Evolutionary conservation across 495 filamentous ascomycete species (phyloP).

Genomic region (Neurospora sp.): DNA sequence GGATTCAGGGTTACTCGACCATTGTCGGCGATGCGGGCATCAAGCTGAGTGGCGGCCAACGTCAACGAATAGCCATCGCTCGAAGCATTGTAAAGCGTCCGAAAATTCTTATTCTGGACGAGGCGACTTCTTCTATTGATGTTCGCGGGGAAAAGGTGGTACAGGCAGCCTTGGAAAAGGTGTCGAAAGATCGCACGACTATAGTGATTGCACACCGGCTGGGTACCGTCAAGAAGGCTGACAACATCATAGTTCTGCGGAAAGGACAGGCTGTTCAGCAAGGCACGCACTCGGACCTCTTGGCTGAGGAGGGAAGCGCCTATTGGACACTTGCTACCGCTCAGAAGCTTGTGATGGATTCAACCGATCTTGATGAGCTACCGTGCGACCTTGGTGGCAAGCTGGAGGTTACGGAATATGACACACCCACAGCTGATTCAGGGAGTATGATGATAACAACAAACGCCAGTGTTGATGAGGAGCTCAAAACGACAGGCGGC

Average conservation of each 20-base stretch:
- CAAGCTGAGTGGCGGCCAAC: slow-evolving; percentile 53
- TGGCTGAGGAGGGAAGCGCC: slow-evolving; percentile 46
- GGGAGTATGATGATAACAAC: neutral
- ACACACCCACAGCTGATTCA: slow-evolving; percentile 11
- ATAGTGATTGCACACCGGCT: slow-evolving; percentile 54
- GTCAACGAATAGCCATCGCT: slow-evolving; percentile 59
- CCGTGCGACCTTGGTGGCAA: slow-evolving; percentile 9
- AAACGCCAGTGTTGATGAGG: slow-evolving; percentile 1
- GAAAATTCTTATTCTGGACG: slow-evolving; percentile 73
- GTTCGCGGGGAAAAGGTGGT: slow-evolving; percentile 48
- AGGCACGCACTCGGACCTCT: slow-evolving; percentile 58
- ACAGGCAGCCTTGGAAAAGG: slow-evolving; percentile 44
- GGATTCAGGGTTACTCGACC: slow-evolving; percentile 48
- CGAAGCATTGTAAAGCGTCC: slow-evolving; percentile 67
- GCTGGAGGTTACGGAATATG: slow-evolving; percentile 24
- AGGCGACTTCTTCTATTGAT: slow-evolving; percentile 62
- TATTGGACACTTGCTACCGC: slow-evolving; percentile 44
- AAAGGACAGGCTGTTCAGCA: slow-evolving; percentile 55
- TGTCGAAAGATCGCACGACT: slow-evolving; percentile 46
- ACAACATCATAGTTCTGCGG: slow-evolving; percentile 53
- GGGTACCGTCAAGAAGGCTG: slow-evolving; percentile 49
- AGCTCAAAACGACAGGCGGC: slow-evolving; percentile 19
- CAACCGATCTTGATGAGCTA: neutral
- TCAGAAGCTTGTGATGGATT: slow-evolving; percentile 32
- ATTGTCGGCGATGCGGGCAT: slow-evolving; percentile 47